Evolutionary conservation across 345 rosid species (phyloP), one percentile per base, ranked within the genome.

Genomic region (Limnanthes douglasii): DNA sequence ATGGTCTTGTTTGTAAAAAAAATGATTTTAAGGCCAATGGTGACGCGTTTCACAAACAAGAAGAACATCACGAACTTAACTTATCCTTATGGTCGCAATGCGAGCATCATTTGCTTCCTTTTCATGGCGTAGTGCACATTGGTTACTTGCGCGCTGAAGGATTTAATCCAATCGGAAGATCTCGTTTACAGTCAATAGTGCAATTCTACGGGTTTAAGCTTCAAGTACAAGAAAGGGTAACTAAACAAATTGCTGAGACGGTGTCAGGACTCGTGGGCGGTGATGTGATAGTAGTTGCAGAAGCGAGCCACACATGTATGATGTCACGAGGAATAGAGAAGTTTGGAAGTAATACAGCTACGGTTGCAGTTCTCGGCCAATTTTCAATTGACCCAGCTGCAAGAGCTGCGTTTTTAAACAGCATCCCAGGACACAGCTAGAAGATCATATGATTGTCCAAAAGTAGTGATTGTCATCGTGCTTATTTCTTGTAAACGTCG

Each of bases 71-170:
- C n/a, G 96, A 81, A 62, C 51, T 78, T 51, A 75, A 68, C 59
- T 12, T 92, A 8, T 38, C 83, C 0, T 66, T 92, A 44, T 85
- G 99, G 78, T 85, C 99, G 43, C 88, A 66, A 46, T 92, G 99
- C 13, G 94, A 92, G 48, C 99, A 92, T 66, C 96, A 92, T 61
- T 65, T 92, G 35, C 94, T 92, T 60, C 99, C 99, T n/a, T 92
- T 92, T 52, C 71, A 78, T 15, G 96, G 99, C 17, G 83, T 68
- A 4, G 90, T 81, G 47, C 99, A 92, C 31, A 54, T 85, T 8
- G 99, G 94, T 19, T 92, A 73, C 64, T 65, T 73, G 46, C 31
- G 34, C 24, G 46, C 48, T 3, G 63, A 65, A 58, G 96, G 74
- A 31, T 46, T 23, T 17, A 57, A 31, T 45, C 67, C 77, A 15